Base-by-base conservation (phyloP, 2,329 filamentous ascomycete species). In the Ophiostoma sp. region DNA sequence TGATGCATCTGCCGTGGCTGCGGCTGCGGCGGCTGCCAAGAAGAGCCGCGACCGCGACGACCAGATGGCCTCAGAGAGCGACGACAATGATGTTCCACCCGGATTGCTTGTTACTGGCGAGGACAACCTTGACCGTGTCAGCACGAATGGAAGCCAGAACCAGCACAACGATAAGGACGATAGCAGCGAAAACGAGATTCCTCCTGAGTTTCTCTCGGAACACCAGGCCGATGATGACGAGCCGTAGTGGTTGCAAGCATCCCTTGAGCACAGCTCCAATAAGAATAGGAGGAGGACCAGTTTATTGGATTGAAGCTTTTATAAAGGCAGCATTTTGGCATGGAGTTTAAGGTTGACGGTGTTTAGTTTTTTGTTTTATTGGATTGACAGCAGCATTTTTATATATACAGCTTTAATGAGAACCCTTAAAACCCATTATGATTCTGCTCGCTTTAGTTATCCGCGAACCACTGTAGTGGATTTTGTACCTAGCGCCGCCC, bases 151-250 rank as follows among this genome's bases (percentile, higher is more conserved):
- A 2, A 64, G 17, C 17, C 48, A 22, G 2, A 25, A 59, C 7
- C 55, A 50, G 50, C 25, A 59, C 22, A 69, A 50, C 72, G 77
- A 74, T 8, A 78, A 79, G 66, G 77, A 80, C 69, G 81, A 81
- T 55, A 84, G 69, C 72, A 76, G 82, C 75, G 84, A 84, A 74
- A 86, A 86, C 68, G 86, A 86, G 70, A 82, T 88, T 8, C 86
- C 87, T 0, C 80, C 80, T 0, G 86, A 89, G 73, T 88, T 89
- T 75, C 76, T 89, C 7, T 84, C 84, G 12, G 84, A 87, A 76
- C 84, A 86, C 55, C 74, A 74, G 11, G 69, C 72, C 33, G 73
- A 76, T 7, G 76, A 75, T 25, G 71, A 75, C 33, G 69, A 76
- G 11, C 73, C 74, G n/a, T 72, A 71, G 61, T 15, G 66, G 59